phyloP scores from a whole-genome alignment of 306 rosid genomes.

The Biancaea sappan region DNA sequence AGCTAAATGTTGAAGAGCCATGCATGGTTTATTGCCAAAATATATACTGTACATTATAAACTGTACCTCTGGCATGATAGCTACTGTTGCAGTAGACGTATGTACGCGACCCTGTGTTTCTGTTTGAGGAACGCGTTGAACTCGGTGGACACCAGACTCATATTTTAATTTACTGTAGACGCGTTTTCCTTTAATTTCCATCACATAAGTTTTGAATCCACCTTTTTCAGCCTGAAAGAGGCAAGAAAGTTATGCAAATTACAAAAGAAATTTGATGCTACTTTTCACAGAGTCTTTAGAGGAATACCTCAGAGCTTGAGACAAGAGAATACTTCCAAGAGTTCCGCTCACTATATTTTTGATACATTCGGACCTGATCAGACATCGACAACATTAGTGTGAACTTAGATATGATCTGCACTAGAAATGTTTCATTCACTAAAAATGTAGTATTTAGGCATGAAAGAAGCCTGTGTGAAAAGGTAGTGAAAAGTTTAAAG shows the following conservation, averaged over 20 bases:
- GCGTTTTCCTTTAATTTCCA: slow-evolving; percentile 90
- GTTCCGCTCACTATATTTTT: slow-evolving; percentile 79
- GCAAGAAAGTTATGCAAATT: slow-evolving; percentile 30
- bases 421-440: slow-evolving; percentile 28
- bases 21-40: slow-evolving; percentile 25
- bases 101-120: slow-evolving; percentile 97
- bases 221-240: slow-evolving; percentile 86
- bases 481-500: not conserved
- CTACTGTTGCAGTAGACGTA: slow-evolving; percentile 98
- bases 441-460: slow-evolving; percentile 27
- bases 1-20: slow-evolving; percentile 14
- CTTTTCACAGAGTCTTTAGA: slow-evolving; percentile 16
- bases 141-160: slow-evolving; percentile 98
- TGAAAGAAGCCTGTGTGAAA: not conserved
- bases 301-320: slow-evolving; percentile 75
- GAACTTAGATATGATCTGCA: slow-evolving; percentile 29
- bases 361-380: slow-evolving; percentile 93
- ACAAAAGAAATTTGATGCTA: slow-evolving; percentile 25
- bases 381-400: slow-evolving; percentile 35
- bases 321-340: slow-evolving; percentile 71
- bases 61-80: slow-evolving; percentile 99
- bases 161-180: slow-evolving; percentile 94
- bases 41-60: not conserved
- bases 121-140: slow-evolving; percentile 97
- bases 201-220: slow-evolving; percentile 93